phyloP scores from a whole-genome alignment of 768 basidiomycete species.

The Pisolithus marmoratus region DNA sequence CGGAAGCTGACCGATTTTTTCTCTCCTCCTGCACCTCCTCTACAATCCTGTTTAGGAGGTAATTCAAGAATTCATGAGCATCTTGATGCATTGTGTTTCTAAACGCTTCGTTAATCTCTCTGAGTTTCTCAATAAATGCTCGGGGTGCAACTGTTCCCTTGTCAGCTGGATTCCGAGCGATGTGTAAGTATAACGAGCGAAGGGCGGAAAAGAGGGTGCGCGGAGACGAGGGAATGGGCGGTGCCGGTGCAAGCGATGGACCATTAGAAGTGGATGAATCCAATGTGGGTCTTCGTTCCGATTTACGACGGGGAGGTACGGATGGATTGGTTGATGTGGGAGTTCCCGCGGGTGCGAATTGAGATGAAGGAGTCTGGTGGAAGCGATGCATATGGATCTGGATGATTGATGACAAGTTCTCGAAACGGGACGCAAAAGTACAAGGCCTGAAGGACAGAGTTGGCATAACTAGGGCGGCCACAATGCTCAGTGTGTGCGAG shows the following conservation, averaged over 20 bases:
- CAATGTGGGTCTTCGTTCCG: conserved; percentile 45
- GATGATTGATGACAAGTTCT: conserved; percentile 74
- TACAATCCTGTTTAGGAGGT: conserved; percentile 85
- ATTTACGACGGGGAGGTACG: conserved; percentile 43
- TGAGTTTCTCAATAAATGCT: conserved; percentile 90
- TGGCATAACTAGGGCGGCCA: conserved; percentile 71
- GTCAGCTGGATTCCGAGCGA: conserved; percentile 71
- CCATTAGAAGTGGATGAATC: conserved; percentile 28
- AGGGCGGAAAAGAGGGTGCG: conserved; percentile 87
- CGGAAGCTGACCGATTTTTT: conserved; percentile 39
- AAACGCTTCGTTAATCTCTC: conserved; percentile 88
- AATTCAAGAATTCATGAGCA: conserved; percentile 97
- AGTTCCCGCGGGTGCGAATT: conserved; percentile 13
- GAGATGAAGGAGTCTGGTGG: conserved; percentile 28
- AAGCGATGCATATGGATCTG: conserved; percentile 44
- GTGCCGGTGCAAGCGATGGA: conserved; percentile 25
- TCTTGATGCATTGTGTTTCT: conserved; percentile 93
- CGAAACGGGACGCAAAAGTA: conserved; percentile 95
- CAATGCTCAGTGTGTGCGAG: conserved; percentile 13
- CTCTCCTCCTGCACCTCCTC: conserved; percentile 84
- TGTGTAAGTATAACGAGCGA: conserved; percentile 82
- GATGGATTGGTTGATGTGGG: conserved; percentile 22
- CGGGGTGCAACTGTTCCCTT: conserved; percentile 86
- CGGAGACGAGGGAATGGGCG: conserved; percentile 52
- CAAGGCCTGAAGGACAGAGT: conserved; percentile 95